Base-by-base conservation (phyloP, 2,329 filamentous ascomycete genomes). In the Capronia americana region DNA sequence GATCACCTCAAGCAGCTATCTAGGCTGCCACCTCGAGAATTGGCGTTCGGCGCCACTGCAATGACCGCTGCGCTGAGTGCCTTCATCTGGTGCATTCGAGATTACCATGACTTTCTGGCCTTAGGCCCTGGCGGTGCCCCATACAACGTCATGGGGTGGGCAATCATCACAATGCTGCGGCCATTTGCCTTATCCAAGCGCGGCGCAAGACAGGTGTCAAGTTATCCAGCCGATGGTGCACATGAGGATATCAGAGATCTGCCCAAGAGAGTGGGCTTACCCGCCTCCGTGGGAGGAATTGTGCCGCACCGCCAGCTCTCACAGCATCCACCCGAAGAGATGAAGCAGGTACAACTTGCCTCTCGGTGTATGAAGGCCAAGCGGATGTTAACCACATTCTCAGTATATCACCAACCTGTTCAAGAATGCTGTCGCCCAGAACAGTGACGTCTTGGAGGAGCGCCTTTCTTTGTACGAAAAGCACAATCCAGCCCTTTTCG, bases 301-400 rank as follows among this genome's bases (percentile, higher is more conserved):
- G 92, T 92, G 0, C 92, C 92, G 0, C 92, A 96, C 74, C 86
- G 92, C 1, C 92, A 95, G 78, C 82, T 89, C 14, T 86, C 90
- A 75, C 91, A 96, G 74, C 83, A 83, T 48, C 86, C 86, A 11
- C 82, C 82, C 6, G 63, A 75, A 2, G 74, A 78, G 14, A 85
- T 87, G 74, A 88, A 46, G 20, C 60, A 38, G 60, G 60, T 62
- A 62, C 28, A 34, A 56, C 12, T 24, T 38, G n/a, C 34, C 7
- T 41, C 46, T 12, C 17, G 32, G n/a, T 28, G 10, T 12, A 30
- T 6, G 23, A 20, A 11, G 24, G 17, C 26, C 14, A 17, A 38
- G 1, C 11, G 6, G 53, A 30, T 26, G n/a, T 38, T 20, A 17
- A 55, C 46, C 11, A 8, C 8, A 44, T n/a, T 62, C 26, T 12